Percentiles rank a stretch among this genome's conserved stretches.
These are phyloP conservation scores for Eragrostis nindensis DNA, from an alignment of 176 grass and related monocot species.

Conservation along the genomic window DNA sequence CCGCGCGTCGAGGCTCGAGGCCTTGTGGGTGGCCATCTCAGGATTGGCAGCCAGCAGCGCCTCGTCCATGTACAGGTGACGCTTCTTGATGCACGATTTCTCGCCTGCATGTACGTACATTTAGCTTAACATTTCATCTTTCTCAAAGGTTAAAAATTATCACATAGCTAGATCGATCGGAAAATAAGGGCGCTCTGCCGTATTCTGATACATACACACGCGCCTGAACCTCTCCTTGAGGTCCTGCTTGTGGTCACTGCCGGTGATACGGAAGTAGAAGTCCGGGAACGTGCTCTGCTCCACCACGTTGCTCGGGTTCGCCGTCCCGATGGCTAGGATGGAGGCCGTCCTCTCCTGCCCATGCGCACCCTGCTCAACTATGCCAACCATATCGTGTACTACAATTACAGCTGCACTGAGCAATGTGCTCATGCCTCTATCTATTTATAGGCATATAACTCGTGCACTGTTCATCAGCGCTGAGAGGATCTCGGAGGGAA, in stretches of 20 bases:
- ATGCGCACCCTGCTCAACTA: too few relatives aligned
- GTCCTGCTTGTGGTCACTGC: not conserved
- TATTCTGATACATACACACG: slow-evolving; percentile 11
- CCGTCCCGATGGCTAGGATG: slow-evolving; percentile 23
- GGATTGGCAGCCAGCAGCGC: slow-evolving; percentile 30
- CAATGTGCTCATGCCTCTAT: too few relatives aligned
- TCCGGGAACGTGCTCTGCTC: slow-evolving; percentile 13
- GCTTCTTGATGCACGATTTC: slow-evolving; percentile 50
- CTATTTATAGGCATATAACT: too few relatives aligned
- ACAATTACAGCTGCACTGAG: too few relatives aligned
- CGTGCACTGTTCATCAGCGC: too few relatives aligned
- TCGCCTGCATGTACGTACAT: slow-evolving; percentile 37
- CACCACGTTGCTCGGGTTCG: slow-evolving; percentile 13
- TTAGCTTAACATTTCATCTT: too few relatives aligned
- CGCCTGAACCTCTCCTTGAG: slow-evolving; percentile 33
- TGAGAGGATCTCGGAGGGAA: too few relatives aligned
- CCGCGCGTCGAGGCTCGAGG: slow-evolving; percentile 27
- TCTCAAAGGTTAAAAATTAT: too few relatives aligned
- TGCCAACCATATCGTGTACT: too few relatives aligned
- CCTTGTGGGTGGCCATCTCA: slow-evolving; percentile 26
- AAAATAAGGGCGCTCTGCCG: too few relatives aligned
- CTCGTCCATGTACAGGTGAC: slow-evolving; percentile 41
- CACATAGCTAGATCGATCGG: too few relatives aligned
- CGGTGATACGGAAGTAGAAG: slow-evolving; percentile 29
- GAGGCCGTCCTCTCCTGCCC: too few relatives aligned